These are phyloP conservation scores for Geosmithia flava DNA, from an alignment of 2,329 filamentous ascomycete genomes.

Conservation along the genomic window DNA sequence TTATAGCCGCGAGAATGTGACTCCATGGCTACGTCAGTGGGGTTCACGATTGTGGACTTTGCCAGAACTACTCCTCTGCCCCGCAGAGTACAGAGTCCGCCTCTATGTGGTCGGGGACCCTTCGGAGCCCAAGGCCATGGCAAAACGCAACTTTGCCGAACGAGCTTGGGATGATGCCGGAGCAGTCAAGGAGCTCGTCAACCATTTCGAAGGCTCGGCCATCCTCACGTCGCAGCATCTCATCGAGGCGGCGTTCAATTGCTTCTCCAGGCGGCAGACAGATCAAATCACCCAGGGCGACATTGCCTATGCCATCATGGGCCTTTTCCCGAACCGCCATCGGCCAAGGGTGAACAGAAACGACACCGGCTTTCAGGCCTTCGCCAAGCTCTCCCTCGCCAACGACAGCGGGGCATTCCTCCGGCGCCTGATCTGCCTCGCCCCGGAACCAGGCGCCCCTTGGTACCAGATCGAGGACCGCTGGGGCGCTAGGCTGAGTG, in stretches of 20 bases:
- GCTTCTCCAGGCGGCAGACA: constrained; percentile 23
- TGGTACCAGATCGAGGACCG: constrained; percentile 28
- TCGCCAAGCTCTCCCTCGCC: constrained; percentile 29
- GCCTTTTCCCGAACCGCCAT: constrained; percentile 20
- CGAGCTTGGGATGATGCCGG: constrained; percentile 25
- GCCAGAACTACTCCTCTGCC: constrained; percentile 20
- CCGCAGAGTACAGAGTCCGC: constrained; percentile 6
- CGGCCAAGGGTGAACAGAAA: constrained; percentile 21
- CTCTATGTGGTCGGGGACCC: constrained; percentile 5
- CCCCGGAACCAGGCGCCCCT: constrained; percentile 13
- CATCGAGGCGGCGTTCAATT: constrained; percentile 15
- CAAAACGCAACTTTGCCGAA: constrained; percentile 26
- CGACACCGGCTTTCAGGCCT: constrained; percentile 32
- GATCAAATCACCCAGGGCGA: constrained; percentile 23
- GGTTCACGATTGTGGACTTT: constrained; percentile 32
- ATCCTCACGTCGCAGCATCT: constrained; percentile 26
- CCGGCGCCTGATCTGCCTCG: constrained; percentile 29
- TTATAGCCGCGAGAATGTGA: constrained; percentile 8
- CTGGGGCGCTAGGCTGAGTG: constrained; percentile 28
- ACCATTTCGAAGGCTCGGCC: constrained; percentile 29
- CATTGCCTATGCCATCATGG: constrained; percentile 32
- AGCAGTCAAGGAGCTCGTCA: constrained; percentile 24
- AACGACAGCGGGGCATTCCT: constrained; percentile 31
- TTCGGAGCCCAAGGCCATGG: constrained; percentile 8
- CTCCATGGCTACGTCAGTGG: constrained; percentile 22